Conservation (phyloP, 192 early-diverging fungal genomes). For the Cetraspora pellucida region DNA sequence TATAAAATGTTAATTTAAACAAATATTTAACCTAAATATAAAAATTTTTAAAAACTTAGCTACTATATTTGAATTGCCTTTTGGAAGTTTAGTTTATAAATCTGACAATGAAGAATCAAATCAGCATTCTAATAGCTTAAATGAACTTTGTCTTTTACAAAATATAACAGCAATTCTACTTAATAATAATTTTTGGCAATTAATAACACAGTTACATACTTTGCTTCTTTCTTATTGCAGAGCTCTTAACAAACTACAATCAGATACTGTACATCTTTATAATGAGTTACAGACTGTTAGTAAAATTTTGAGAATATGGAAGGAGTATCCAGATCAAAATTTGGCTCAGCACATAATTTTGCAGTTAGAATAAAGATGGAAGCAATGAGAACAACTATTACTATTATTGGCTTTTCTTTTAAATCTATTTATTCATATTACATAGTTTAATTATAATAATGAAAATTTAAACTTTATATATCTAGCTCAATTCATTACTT, state of each 20-base stretch:
- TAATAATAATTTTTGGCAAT: background rate
- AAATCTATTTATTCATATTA: background rate
- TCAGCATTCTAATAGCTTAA: no score
- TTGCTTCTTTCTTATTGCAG: conserved; percentile 6
- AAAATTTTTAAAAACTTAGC: no score
- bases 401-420: conserved; percentile 2
- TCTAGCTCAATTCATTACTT: background rate
- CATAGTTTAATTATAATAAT: background rate
- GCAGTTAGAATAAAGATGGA: background rate
- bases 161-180: background rate
- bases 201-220: background rate
- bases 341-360: background rate
- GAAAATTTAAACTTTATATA: background rate
- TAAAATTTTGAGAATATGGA: conserved; percentile 1
- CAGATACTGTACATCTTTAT: background rate
- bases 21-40: no score
- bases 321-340: background rate
- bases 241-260: conserved; percentile 4
- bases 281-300: background rate
- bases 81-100: no score
- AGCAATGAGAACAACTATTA: background rate
- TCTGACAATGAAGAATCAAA: no score
- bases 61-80: no score
- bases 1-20: no score
- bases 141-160: background rate